Evolutionary conservation across 805 yeast genomes (phyloP).

Genomic region (Lachancea kluyveri): DNA sequence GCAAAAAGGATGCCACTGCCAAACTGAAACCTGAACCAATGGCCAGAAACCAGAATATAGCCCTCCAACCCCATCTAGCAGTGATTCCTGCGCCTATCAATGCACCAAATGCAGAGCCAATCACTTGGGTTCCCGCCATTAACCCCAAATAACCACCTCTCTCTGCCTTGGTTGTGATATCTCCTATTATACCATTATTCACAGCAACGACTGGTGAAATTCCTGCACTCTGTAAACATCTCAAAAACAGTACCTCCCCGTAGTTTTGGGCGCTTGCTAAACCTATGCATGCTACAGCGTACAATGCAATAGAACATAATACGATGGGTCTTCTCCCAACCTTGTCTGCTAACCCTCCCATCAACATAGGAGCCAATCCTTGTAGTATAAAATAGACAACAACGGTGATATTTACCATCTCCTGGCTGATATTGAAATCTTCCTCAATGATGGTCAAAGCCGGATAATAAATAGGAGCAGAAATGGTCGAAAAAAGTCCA

Average conservation of each 20-base stretch:
- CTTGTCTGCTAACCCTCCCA: conserved; percentile 63
- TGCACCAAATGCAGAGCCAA: conserved; percentile 78
- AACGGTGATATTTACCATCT: conserved; percentile 60
- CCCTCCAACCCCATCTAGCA: conserved; percentile 59
- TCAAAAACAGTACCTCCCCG: conserved; percentile 54
- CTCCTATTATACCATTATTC: conserved; percentile 67
- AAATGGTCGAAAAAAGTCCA: conserved; percentile 63
- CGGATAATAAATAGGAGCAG: conserved; percentile 78
- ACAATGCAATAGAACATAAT: conserved; percentile 47
- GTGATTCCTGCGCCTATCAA: conserved; percentile 46
- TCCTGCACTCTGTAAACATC: conserved; percentile 75
- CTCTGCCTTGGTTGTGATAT: conserved; percentile 54
- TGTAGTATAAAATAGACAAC: conserved; percentile 73
- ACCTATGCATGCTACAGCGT: conserved; percentile 57
- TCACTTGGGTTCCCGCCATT: conserved; percentile 53
- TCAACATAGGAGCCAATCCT: conserved; percentile 66
- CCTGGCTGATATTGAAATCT: conserved; percentile 50
- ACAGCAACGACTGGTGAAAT: conserved; percentile 73
- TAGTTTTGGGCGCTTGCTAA: conserved; percentile 53
- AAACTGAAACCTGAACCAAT: conserved; percentile 51
- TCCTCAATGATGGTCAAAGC: conserved; percentile 54
- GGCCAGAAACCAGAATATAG: conserved; percentile 71
- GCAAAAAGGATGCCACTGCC: conserved; percentile 28
- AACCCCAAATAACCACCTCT: conserved; percentile 70
- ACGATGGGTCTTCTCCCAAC: conserved; percentile 69